Evolutionary conservation across 306 rosid species (phyloP).

Genomic region (Pyrus betulifolia): DNA sequence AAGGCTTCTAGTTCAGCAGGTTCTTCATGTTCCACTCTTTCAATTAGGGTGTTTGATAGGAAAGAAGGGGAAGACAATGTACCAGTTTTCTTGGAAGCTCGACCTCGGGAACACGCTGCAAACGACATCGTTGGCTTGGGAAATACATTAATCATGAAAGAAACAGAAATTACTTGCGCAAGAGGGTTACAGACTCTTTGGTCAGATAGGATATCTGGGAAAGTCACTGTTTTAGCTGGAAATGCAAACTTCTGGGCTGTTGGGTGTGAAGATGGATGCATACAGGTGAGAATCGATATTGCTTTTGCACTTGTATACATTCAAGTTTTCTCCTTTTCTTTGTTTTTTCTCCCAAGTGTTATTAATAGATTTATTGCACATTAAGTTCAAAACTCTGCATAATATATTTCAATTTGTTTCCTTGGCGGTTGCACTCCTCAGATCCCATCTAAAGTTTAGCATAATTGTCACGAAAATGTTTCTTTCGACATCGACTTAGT

Average conservation of each 20-base stretch:
- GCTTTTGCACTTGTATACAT: neutral
- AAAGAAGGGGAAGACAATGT: conserved; percentile 59
- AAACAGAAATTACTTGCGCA: conserved; percentile 78
- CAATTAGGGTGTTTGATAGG: conserved; percentile 74
- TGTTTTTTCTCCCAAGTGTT: neutral
- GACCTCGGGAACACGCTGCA: conserved; percentile 67
- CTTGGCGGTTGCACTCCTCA: neutral
- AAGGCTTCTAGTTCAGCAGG: conserved; percentile 48
- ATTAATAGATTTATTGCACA: too few species aligned
- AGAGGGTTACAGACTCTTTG: conserved; percentile 64
- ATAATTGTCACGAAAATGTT: too few species aligned
- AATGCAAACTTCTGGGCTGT: conserved; percentile 92
- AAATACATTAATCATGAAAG: conserved; percentile 59
- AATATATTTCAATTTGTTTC: neutral
- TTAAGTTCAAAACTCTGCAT: neutral
- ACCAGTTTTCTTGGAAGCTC: conserved; percentile 84
- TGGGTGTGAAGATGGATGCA: conserved; percentile 97
- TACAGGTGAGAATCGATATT: conserved; percentile 49
- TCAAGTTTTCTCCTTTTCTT: neutral
- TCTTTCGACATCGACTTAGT: neutral
- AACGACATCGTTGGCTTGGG: conserved; percentile 73
- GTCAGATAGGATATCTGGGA: conserved; percentile 91
- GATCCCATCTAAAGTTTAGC: neutral
- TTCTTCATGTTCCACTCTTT: conserved; percentile 50
- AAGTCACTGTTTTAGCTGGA: conserved; percentile 94